phyloP scores from a whole-genome alignment of 1,139 yeast genomes.

The Hyphopichia buzzinii region DNA sequence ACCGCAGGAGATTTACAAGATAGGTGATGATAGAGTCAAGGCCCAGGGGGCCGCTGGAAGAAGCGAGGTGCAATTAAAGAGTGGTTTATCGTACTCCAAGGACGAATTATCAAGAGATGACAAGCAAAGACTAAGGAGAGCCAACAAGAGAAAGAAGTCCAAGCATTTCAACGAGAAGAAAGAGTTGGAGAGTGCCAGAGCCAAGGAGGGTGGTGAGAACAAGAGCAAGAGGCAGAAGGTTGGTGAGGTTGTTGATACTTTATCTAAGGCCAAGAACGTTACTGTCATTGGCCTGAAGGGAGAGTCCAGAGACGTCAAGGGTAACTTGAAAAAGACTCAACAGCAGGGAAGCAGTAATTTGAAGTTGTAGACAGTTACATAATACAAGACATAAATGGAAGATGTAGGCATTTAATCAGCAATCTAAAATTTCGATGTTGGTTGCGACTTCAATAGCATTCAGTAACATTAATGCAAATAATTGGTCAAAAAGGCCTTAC shows the following conservation, averaged over 20 bases:
- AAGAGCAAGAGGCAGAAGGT: conserved; percentile 51
- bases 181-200: conserved; percentile 22
- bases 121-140: conserved; percentile 82
- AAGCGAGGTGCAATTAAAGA: conserved; percentile 66
- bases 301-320: conserved; percentile 69
- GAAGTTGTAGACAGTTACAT: no score
- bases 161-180: conserved; percentile 46
- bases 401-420: no score
- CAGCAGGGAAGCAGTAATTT: conserved; percentile 21
- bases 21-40: conserved; percentile 48
- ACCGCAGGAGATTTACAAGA: conserved; percentile 89
- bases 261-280: conserved; percentile 71
- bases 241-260: conserved; percentile 68
- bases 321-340: conserved; percentile 53
- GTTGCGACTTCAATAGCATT: no score
- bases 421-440: no score
- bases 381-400: no score
- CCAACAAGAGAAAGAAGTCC: conserved; percentile 77
- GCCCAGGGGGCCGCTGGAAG: conserved; percentile 38
- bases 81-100: conserved; percentile 81
- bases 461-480: no score
- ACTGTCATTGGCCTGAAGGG: conserved; percentile 81
- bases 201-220: conserved; percentile 16
- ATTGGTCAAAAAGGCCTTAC: no score
- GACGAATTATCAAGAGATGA: conserved; percentile 85